A percentile compares a stretch with the other conserved stretches of the same genome.
These are phyloP conservation scores for Anaeromyces robustus DNA, from an alignment of 192 early-diverging fungal genomes.

Conservation along the genomic window DNA sequence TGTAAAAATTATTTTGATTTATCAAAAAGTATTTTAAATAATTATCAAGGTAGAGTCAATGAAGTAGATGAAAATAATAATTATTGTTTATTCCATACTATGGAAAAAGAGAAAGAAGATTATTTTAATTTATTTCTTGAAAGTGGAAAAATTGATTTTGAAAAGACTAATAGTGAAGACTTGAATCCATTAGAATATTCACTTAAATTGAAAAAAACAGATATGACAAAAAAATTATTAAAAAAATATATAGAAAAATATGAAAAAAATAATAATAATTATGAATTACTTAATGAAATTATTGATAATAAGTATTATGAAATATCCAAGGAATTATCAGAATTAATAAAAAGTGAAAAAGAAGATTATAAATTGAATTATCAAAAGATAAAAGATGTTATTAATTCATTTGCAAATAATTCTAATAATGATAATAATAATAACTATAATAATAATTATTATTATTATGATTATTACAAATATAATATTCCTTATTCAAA, in stretches of 20 bases:
- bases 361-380: too few species aligned
- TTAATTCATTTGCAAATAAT: too few species aligned
- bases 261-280: neutral
- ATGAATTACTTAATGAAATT: neutral
- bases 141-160: neutral
- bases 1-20: neutral
- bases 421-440: too few species aligned
- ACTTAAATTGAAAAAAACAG: neutral
- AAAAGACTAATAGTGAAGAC: neutral
- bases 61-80: neutral
- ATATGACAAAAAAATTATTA: neutral
- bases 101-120: neutral
- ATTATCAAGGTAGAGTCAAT: neutral
- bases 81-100: neutral
- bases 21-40: neutral
- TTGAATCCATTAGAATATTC: neutral
- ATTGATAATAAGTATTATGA: neutral
- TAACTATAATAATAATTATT: too few species aligned
- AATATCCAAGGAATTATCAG: neutral
- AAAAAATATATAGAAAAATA: neutral
- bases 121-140: neutral
- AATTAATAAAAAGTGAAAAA: too few species aligned
- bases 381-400: too few species aligned
- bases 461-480: too few species aligned
- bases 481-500: too few species aligned